Evolutionary conservation across 495 filamentous ascomycete species (phyloP).

Genomic region (Xylaria castorea): DNA sequence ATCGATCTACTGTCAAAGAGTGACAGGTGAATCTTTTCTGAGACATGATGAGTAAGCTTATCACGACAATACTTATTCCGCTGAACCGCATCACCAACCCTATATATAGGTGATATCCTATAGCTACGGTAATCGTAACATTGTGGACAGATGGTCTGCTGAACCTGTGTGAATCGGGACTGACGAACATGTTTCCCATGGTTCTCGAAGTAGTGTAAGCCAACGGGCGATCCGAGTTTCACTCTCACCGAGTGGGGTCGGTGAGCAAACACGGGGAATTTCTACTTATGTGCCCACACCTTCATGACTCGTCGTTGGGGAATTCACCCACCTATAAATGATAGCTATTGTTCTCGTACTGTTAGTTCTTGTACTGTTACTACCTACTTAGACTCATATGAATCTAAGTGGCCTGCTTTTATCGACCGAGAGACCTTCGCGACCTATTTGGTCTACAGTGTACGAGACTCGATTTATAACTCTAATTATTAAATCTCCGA

Average conservation of each 20-base stretch:
- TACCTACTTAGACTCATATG: neutral
- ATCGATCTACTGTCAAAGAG: neutral
- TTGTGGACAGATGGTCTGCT: neutral
- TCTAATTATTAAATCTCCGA: neutral
- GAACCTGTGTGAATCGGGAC: neutral
- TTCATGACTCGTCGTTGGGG: slow-evolving; percentile 2
- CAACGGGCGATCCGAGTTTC: neutral
- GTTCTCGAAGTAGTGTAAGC: neutral
- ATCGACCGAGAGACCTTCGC: neutral
- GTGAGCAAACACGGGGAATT: slow-evolving; percentile 11
- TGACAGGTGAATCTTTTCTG: neutral
- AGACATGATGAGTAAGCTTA: slow-evolving; percentile 1
- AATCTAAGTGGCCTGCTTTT: neutral
- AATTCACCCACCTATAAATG: neutral
- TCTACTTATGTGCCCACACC: neutral
- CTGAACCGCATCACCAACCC: neutral
- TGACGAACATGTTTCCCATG: neutral
- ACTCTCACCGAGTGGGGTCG: slow-evolving; percentile 20
- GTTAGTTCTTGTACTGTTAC: neutral
- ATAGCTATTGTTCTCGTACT: neutral
- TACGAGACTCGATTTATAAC: neutral
- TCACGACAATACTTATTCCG: neutral
- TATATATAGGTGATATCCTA: neutral
- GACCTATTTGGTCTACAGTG: neutral
- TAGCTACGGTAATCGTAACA: neutral